Conservation (phyloP, 2,329 filamentous ascomycete genomes). For the Aotearoamyces nothofagi region DNA sequence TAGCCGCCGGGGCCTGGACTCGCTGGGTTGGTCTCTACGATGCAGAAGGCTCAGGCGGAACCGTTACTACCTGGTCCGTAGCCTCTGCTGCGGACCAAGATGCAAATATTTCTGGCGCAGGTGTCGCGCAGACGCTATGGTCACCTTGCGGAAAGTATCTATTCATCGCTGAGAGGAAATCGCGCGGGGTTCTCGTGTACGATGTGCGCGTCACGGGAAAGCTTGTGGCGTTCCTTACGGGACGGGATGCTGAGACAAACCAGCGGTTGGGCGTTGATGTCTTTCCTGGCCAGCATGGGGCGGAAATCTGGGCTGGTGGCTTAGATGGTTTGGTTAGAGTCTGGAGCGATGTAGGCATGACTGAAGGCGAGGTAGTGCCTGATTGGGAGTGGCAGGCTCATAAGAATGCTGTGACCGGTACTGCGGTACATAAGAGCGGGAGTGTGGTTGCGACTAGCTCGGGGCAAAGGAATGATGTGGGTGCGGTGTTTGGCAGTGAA, state of each 20-base stretch:
- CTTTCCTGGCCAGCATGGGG: slow-evolving; percentile 28
- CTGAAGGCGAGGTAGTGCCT: slow-evolving; percentile 21
- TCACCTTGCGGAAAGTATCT: slow-evolving; percentile 48
- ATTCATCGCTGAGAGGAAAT: slow-evolving; percentile 43
- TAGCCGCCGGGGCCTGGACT: slow-evolving; percentile 50
- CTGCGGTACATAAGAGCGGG: slow-evolving; percentile 17
- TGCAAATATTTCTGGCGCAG: slow-evolving; percentile 39
- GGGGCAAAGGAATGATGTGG: slow-evolving; percentile 12
- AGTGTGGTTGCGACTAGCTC: slow-evolving; percentile 20
- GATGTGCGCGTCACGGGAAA: slow-evolving; percentile 43
- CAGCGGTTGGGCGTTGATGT: slow-evolving; percentile 41
- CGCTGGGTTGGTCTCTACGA: slow-evolving; percentile 49
- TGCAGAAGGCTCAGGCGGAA: slow-evolving; percentile 34
- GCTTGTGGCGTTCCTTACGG: slow-evolving; percentile 37
- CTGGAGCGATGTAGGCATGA: slow-evolving; percentile 40
- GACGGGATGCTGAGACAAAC: slow-evolving; percentile 33
- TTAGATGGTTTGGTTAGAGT: slow-evolving; percentile 37
- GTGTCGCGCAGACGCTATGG: slow-evolving; percentile 45
- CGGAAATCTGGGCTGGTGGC: slow-evolving; percentile 48
- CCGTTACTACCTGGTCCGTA: slow-evolving; percentile 44
- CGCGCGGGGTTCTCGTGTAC: slow-evolving; percentile 40
- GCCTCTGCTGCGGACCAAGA: slow-evolving; percentile 35
- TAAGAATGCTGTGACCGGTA: slow-evolving; percentile 18
- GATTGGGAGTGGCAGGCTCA: slow-evolving; percentile 19
- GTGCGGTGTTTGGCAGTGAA: slow-evolving; percentile 5